Percentiles rank a stretch among this genome's conserved stretches.
Conservation (phyloP, 2,329 filamentous ascomycete species). For the Aspergillus sp. region DNA sequence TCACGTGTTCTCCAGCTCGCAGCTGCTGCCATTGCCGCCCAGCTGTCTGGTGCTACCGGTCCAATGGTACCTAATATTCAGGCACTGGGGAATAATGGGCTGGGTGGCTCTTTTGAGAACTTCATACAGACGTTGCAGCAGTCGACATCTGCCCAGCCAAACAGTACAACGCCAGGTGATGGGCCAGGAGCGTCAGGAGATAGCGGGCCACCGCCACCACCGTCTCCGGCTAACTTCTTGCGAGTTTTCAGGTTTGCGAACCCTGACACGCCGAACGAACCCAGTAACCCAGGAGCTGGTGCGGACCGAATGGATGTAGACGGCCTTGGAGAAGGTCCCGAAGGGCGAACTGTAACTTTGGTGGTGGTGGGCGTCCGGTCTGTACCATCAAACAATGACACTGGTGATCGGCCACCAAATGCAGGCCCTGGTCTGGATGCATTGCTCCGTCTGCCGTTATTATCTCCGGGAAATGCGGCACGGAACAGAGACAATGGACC, state of each 20-base stretch:
- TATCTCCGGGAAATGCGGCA: slow-evolving; percentile 34
- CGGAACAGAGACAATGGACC: slow-evolving; percentile 38
- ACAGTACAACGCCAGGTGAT: slow-evolving; percentile 26
- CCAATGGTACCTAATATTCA: slow-evolving; percentile 48
- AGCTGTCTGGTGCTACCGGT: slow-evolving; percentile 52
- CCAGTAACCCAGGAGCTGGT: slow-evolving; percentile 15
- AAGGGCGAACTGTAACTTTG: slow-evolving; percentile 55
- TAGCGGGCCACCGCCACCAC: slow-evolving; percentile 39
- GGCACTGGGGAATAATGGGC: slow-evolving; percentile 44
- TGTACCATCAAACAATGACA: slow-evolving; percentile 46
- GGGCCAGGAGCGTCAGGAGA: slow-evolving; percentile 22
- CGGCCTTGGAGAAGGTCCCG: slow-evolving; percentile 31
- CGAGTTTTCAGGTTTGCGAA: slow-evolving; percentile 60
- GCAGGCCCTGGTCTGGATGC: slow-evolving; percentile 35
- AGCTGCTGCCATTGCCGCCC: slow-evolving; percentile 55
- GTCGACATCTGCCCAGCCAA: slow-evolving; percentile 48
- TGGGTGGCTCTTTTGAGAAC: slow-evolving; percentile 54
- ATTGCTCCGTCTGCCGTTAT: slow-evolving; percentile 36
- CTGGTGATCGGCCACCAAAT: slow-evolving; percentile 37
- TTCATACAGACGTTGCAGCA: slow-evolving; percentile 56
- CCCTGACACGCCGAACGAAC: slow-evolving; percentile 27
- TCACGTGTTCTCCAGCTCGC: slow-evolving; percentile 54
- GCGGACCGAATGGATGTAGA: slow-evolving; percentile 32
- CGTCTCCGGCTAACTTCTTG: slow-evolving; percentile 56
- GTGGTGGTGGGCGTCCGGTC: slow-evolving; percentile 62